Evolutionary conservation across 176 grass and related monocot species (phyloP).

Genomic region (Elymus sibiricus): DNA sequence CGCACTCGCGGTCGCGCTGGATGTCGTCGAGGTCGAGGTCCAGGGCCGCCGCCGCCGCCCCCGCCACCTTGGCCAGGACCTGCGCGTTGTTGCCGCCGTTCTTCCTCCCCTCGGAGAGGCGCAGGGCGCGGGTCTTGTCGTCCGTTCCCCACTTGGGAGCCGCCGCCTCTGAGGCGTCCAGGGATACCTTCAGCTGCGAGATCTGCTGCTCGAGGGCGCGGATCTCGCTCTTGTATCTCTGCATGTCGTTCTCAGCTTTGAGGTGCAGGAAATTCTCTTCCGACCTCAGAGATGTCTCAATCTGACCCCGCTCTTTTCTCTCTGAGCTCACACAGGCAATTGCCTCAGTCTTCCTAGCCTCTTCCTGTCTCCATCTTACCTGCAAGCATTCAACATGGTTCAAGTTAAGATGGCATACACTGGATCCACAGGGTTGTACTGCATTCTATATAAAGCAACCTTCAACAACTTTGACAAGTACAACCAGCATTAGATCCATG

Average conservation of each 20-base stretch:
- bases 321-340: slow-evolving; percentile 43
- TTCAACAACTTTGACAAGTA: slow-evolving; percentile 7
- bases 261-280: slow-evolving; percentile 72
- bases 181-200: slow-evolving; percentile 43
- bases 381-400: slow-evolving; percentile 31
- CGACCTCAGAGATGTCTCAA: slow-evolving; percentile 65
- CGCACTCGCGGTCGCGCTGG: slow-evolving; percentile 78
- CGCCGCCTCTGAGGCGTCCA: slow-evolving; percentile 44
- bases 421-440: neutral
- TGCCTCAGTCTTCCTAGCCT: slow-evolving; percentile 54
- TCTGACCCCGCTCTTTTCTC: slow-evolving; percentile 62
- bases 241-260: slow-evolving; percentile 71
- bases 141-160: slow-evolving; percentile 61
- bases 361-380: slow-evolving; percentile 60
- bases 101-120: slow-evolving; percentile 66
- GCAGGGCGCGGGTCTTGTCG: slow-evolving; percentile 40
- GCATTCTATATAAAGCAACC: neutral
- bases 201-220: slow-evolving; percentile 75
- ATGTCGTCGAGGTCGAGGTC: slow-evolving; percentile 57
- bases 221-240: slow-evolving; percentile 67
- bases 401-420: neutral
- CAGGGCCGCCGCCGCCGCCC: slow-evolving; percentile 1
- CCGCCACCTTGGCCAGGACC: slow-evolving; percentile 22
- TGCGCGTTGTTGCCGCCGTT: slow-evolving; percentile 15
- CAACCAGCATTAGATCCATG: neutral